These are phyloP conservation scores for Linum lewisii DNA, from an alignment of 345 rosid species.

Conservation along the genomic window DNA sequence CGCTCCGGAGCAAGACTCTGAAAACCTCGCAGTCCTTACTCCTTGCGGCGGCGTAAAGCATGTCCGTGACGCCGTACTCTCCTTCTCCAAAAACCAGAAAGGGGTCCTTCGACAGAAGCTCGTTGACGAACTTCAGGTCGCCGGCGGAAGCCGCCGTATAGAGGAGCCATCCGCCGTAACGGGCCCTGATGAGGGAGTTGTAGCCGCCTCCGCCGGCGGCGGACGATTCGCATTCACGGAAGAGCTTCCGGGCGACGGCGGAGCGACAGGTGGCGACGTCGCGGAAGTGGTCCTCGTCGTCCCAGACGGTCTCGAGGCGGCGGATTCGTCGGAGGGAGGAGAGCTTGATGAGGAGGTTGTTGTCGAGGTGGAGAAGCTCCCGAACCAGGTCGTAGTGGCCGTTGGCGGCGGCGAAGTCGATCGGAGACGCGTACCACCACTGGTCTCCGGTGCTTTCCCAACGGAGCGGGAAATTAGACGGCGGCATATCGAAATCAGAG, in stretches of 20 bases:
- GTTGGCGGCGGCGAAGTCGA: conserved; percentile 94
- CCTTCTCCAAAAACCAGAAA: conserved; percentile 94
- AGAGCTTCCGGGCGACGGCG: conserved; percentile 51
- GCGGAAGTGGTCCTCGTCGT: conserved; percentile 51
- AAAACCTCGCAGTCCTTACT: conserved; percentile 62
- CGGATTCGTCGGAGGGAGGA: conserved; percentile 92
- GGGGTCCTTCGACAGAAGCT: conserved; percentile 62
- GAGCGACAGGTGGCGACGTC: conserved; percentile 66
- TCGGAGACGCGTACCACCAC: conserved; percentile 98
- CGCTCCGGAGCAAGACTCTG: conserved; percentile 38
- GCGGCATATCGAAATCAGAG: conserved; percentile 39
- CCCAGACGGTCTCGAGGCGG: conserved; percentile 97
- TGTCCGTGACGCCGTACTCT: conserved; percentile 84
- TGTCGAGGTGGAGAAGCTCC: conserved; percentile 81
- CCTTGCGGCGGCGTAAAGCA: conserved; percentile 74
- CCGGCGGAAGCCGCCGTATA: conserved; percentile 97
- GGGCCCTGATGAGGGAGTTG: conserved; percentile 72
- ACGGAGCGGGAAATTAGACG: conserved; percentile 74
- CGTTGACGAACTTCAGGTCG: conserved; percentile 55
- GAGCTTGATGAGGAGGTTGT: conserved; percentile 93
- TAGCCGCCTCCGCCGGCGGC: conserved; percentile 28
- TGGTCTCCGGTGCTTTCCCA: conserved; percentile 99
- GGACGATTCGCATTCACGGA: conserved; percentile 45
- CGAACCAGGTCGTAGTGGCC: conserved; percentile 75
- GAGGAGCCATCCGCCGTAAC: conserved; percentile 93